A percentile compares a stretch with the other conserved stretches of the same genome.
Conservation (phyloP, 139 green algal species). For the Nannochloris sp. region DNA sequence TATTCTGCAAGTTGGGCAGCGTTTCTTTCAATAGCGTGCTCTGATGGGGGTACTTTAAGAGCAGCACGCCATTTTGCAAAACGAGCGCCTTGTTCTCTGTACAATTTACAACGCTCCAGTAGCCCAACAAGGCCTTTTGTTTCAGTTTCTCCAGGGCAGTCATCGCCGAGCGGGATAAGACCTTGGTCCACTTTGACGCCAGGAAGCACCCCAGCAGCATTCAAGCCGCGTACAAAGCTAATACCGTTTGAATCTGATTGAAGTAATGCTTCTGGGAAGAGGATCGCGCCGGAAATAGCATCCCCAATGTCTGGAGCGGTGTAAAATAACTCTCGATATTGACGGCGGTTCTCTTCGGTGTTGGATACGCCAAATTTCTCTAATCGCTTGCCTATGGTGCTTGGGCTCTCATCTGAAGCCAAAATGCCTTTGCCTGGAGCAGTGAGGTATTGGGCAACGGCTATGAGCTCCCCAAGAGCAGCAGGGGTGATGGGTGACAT, state of each 20-base stretch:
- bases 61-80: conserved; percentile 96
- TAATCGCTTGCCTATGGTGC: conserved; percentile 79
- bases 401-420: conserved; percentile 69
- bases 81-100: conserved; percentile 31
- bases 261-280: conserved; percentile 91
- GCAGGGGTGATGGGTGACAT: too few relatives aligned
- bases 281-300: conserved; percentile 67
- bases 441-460: conserved; percentile 8
- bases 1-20: conserved; percentile 84
- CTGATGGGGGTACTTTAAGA: conserved; percentile 66
- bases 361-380: conserved; percentile 40
- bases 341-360: conserved; percentile 45
- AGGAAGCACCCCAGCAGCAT: conserved; percentile 51
- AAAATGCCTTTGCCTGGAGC: conserved; percentile 66
- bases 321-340: conserved; percentile 69
- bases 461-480: too few relatives aligned
- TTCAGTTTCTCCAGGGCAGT: conserved; percentile 61
- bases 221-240: conserved; percentile 65
- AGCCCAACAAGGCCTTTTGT: conserved; percentile 81
- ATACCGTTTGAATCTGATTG: conserved; percentile 52
- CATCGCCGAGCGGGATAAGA: conserved; percentile 53
- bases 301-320: conserved; percentile 47
- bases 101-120: conserved; percentile 51
- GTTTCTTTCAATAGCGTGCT: conserved; percentile 66
- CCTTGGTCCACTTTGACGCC: conserved; percentile 88